These are phyloP conservation scores for Leishmania lainsoni DNA, from an alignment of 208 protist species.

Conservation along the genomic window DNA sequence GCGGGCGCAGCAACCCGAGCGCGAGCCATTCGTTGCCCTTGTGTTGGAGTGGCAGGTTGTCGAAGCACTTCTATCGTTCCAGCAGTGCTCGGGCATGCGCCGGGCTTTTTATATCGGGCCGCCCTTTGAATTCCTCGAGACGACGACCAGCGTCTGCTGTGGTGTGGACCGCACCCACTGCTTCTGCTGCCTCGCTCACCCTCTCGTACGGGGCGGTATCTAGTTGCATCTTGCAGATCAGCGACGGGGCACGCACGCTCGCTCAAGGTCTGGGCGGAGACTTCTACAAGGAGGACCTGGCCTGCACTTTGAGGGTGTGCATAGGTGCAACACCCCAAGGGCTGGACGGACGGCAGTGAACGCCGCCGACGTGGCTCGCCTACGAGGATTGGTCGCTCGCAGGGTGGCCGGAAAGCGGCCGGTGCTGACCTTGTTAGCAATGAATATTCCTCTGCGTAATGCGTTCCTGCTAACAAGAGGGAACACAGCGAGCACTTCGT, in stretches of 20 bases:
- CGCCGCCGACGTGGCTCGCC: neutral
- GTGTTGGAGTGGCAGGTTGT: conserved; percentile 21
- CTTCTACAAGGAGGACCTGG: conserved; percentile 8
- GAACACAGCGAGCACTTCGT: neutral
- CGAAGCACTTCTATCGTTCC: neutral
- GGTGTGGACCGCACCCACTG: conserved; percentile 15
- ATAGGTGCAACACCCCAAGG: conserved; percentile 3
- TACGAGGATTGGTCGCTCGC: conserved; percentile 11
- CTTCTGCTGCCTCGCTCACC: conserved; percentile 24
- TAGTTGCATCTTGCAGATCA: conserved; percentile 17
- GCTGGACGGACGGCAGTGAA: conserved; percentile 14
- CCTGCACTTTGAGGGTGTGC: conserved; percentile 9
- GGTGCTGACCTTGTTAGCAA: neutral
- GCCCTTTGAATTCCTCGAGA: conserved; percentile 19
- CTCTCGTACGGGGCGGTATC: conserved; percentile 18
- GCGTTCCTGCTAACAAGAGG: neutral
- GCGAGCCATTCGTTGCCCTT: conserved; percentile 13
- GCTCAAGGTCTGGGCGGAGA: conserved; percentile 8
- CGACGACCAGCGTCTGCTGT: neutral
- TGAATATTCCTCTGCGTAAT: neutral
- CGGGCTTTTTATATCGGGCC: conserved; percentile 11
- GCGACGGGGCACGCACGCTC: conserved; percentile 11
- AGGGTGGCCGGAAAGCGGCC: neutral
- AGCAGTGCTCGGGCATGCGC: conserved; percentile 13
- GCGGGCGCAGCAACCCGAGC: conserved; percentile 11